Percentiles rank a stretch among this genome's conserved stretches.
Conservation (phyloP, 768 basidiomycete genomes). For the Termitomyces sp. region DNA sequence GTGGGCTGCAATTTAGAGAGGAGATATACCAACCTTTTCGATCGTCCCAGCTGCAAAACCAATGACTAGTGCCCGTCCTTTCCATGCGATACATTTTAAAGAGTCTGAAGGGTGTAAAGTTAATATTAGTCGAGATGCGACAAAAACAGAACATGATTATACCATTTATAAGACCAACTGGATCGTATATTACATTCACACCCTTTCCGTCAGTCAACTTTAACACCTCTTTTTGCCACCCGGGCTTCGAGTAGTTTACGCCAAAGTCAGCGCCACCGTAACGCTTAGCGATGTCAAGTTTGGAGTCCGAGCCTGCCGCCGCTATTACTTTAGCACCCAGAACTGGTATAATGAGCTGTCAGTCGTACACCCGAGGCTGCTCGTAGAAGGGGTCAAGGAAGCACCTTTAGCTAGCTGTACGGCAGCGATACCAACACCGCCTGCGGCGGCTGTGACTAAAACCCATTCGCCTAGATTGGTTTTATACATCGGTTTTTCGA, state of each 20-base stretch:
- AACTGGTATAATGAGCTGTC: constrained; percentile 36
- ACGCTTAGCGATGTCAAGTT: constrained; percentile 73
- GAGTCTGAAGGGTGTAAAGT: constrained; percentile 48
- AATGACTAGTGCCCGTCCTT: constrained; percentile 88
- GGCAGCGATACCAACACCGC: constrained; percentile 90
- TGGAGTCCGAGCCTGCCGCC: constrained; percentile 76
- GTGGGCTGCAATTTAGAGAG: constrained; percentile 18
- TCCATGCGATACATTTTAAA: constrained; percentile 92
- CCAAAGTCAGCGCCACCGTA: constrained; percentile 81
- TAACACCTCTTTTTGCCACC: constrained; percentile 91
- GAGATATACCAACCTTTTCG: constrained; percentile 57
- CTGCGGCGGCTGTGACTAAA: constrained; percentile 92
- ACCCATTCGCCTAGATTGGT: constrained; percentile 76
- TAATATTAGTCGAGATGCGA: background rate
- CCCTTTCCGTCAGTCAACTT: constrained; percentile 81
- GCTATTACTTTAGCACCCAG: constrained; percentile 95
- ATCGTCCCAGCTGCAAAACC: constrained; percentile 87
- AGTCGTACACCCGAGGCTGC: background rate
- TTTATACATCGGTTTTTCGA: background rate
- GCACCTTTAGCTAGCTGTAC: constrained; percentile 93
- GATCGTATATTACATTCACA: constrained; percentile 85
- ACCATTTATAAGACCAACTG: constrained; percentile 78
- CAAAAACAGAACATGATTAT: constrained; percentile 9
- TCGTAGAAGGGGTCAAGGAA: background rate
- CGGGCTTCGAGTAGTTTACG: constrained; percentile 72